Evolutionary conservation across 1,284 basidiomycete genomes (phyloP), one percentile per base, ranked within the genome.

Genomic region (Crepidotus sp.): DNA sequence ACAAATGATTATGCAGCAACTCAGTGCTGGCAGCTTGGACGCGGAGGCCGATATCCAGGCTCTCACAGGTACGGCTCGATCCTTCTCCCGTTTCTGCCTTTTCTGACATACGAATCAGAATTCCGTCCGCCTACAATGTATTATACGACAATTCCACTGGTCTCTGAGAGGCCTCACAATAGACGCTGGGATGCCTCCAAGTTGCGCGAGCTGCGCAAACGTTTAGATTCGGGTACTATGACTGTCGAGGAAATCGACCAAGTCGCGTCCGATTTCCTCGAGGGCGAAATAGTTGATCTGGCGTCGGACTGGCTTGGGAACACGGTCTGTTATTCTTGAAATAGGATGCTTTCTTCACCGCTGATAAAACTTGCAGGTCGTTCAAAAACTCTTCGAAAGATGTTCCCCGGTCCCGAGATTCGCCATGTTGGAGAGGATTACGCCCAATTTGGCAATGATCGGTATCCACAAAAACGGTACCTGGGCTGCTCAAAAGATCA

Each of bases 381-480:
- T 96, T n/a, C 93, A 96, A 70, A 95, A 97, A 64, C 69, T 98
- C 21, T 98, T 97, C 56, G 95, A 98, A 64, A 83, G 80, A 54
- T 91, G 90, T 58, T 88, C 88, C 15, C 68, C 82, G 29, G 64
- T 59, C 2, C 81, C 91, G 37, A 77, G 94, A 54, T 75, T 89
- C 52, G 79, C 81, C 13, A 93, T 98, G 89, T 72, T 99, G 35
- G 92, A 98, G 59, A 82, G 92, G 36, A 84, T 98, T 48, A 80
- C 84, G 2, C 96, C 96, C 41, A 88, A 96, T 61, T 71, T 99
- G 18, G 96, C 95, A 19, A 91, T 91, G 76, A 96, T 98, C 54
- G 96, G 96, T 38, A 93, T 95, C 40, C 96, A 99, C 72, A 98
- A 98, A 71, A 98, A 98, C 57, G 96, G 96, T 30, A 99, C 96